These are phyloP conservation scores for Pilaira anomala DNA, from an alignment of 192 early-diverging fungal genomes.

Conservation along the genomic window DNA sequence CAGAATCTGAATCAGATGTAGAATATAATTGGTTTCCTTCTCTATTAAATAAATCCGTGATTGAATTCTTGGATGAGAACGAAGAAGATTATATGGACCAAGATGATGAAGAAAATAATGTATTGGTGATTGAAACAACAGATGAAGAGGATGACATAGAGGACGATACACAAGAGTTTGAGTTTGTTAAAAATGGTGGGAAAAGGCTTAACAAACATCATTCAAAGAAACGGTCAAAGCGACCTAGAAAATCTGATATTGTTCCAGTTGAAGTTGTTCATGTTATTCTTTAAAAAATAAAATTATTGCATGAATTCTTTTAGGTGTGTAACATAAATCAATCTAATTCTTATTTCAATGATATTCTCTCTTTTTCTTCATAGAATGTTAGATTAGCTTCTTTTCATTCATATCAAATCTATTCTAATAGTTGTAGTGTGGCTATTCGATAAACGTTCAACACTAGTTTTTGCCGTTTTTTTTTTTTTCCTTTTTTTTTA, in stretches of 20 bases:
- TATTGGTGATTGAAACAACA: background rate
- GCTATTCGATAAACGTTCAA: no score
- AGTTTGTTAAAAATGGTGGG: background rate
- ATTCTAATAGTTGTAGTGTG: no score
- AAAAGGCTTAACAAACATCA: background rate
- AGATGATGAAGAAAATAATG: background rate
- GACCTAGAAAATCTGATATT: background rate
- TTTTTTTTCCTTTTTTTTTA: background rate
- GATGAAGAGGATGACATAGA: background rate
- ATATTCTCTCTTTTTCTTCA: no score
- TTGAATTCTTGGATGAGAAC: slow-evolving; percentile 10
- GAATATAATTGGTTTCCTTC: slow-evolving; percentile 20
- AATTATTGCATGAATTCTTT: background rate
- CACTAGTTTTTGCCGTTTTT: no score
- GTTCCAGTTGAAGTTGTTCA: slow-evolving; percentile 12
- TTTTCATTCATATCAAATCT: no score
- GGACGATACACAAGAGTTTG: background rate
- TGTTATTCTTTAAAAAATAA: slow-evolving; percentile 1
- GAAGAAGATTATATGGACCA: background rate
- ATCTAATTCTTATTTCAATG: no score
- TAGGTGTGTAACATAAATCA: no score
- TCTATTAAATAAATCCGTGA: slow-evolving; percentile 4
- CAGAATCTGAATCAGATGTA: slow-evolving; percentile 16
- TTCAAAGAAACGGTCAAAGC: background rate
- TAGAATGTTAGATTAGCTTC: no score